Conservation (phyloP, 192 early-diverging fungal species). For the Linnemannia exigua region DNA sequence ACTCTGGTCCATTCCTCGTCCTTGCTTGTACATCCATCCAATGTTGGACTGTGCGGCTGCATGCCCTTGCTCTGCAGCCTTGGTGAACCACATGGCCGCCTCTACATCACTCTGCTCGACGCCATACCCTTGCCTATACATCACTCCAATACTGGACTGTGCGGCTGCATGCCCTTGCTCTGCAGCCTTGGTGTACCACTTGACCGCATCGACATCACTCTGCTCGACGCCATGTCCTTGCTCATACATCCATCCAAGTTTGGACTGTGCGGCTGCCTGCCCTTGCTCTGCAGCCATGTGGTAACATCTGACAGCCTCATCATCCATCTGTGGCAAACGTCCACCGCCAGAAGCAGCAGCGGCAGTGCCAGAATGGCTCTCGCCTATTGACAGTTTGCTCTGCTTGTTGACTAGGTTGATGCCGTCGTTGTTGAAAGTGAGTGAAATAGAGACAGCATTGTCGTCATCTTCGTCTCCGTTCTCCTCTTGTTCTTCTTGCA, state of each 20-base stretch:
- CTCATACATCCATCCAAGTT: conserved; percentile 1
- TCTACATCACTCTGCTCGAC: not conserved
- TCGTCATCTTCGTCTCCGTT: too few relatives aligned
- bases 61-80: not conserved
- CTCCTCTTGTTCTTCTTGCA: too few relatives aligned
- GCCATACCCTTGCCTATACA: not conserved
- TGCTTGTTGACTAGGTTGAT: too few relatives aligned
- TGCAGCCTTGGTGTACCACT: not conserved
- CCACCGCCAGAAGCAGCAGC: too few relatives aligned
- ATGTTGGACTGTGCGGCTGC: too few relatives aligned
- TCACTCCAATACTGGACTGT: not conserved
- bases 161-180: not conserved
- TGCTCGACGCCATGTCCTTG: conserved; percentile 15
- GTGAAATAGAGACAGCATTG: too few relatives aligned
- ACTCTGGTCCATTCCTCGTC: too few relatives aligned
- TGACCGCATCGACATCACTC: conserved; percentile 12
- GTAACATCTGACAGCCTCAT: not conserved
- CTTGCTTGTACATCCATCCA: too few relatives aligned
- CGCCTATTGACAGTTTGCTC: too few relatives aligned
- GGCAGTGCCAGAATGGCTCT: too few relatives aligned
- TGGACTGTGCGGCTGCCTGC: not conserved
- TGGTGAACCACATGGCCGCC: conserved; percentile 3
- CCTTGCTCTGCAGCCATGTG: not conserved
- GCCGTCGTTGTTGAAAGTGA: too few relatives aligned
- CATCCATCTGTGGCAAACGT: too few relatives aligned